Conservation (phyloP, 164 flowering plant genomes). For the Cinnamomum chago region DNA sequence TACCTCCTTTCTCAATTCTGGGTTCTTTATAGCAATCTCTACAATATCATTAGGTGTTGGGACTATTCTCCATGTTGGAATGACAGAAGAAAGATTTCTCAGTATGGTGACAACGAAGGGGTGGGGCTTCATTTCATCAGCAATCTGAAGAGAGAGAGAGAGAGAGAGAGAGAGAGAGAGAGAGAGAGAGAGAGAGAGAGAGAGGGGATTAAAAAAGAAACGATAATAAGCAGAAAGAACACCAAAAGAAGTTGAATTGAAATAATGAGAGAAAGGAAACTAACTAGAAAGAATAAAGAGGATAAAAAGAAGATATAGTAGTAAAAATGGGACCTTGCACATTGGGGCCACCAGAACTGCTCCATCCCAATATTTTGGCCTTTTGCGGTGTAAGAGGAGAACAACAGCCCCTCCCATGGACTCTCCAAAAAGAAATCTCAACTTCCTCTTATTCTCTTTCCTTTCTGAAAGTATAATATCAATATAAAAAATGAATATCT, state of each 20-base stretch:
- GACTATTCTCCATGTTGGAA: conserved; percentile 79
- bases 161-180: too few relatives aligned
- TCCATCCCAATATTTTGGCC: conserved; percentile 78
- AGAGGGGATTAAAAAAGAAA: not conserved
- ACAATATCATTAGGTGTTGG: conserved; percentile 56
- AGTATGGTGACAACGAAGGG: conserved; percentile 37
- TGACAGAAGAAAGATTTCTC: conserved; percentile 34
- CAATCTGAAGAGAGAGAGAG: conserved; percentile 42
- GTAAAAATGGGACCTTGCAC: conserved; percentile 65
- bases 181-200: too few relatives aligned
- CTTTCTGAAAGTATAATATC: not conserved
- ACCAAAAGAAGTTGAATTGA: too few relatives aligned
- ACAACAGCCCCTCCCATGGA: conserved; percentile 96
- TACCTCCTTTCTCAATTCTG: conserved; percentile 53
- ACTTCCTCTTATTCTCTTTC: conserved; percentile 29
- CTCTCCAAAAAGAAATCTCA: conserved; percentile 71
- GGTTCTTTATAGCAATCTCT: conserved; percentile 61
- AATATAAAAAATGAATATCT: too few relatives aligned
- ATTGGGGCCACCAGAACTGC: conserved; percentile 88
- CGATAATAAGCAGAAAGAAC: not conserved
- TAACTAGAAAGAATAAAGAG: too few relatives aligned
- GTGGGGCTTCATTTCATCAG: conserved; percentile 63
- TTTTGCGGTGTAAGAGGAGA: conserved; percentile 54
- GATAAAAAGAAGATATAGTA: not conserved
- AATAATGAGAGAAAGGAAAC: not conserved